These are phyloP conservation scores for Dacryopinax primogenitus DNA, from an alignment of 768 basidiomycete species.

Conservation along the genomic window DNA sequence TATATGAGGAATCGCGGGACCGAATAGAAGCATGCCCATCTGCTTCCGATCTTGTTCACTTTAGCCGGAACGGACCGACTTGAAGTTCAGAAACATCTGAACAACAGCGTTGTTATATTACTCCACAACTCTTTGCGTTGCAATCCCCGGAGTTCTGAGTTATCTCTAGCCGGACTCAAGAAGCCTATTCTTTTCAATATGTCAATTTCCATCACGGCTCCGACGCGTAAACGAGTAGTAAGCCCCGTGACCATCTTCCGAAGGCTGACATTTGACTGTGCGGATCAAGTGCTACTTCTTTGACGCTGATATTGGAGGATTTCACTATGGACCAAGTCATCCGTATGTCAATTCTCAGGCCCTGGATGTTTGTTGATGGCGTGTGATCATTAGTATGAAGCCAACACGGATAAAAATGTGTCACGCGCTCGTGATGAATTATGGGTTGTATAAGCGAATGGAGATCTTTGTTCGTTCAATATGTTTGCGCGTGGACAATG, in stretches of 20 bases:
- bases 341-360: slow-evolving; percentile 41
- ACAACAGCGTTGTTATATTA: background rate
- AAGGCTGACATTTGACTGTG: background rate
- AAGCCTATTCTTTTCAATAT: background rate
- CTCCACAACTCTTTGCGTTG: background rate
- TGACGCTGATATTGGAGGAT: slow-evolving; percentile 97
- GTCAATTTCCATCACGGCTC: background rate
- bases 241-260: background rate
- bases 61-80: no score
- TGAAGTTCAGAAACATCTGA: no score
- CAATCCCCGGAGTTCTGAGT: no score
- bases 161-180: no score
- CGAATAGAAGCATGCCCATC: background rate
- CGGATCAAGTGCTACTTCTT: slow-evolving; percentile 85
- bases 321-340: slow-evolving; percentile 97
- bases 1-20: background rate
- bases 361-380: slow-evolving; percentile 15
- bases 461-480: slow-evolving; percentile 81
- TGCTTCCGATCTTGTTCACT: no score
- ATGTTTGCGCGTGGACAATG: background rate
- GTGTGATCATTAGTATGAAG: slow-evolving; percentile 57
- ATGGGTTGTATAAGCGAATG: slow-evolving; percentile 98
- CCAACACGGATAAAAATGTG: slow-evolving; percentile 99
- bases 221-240: background rate
- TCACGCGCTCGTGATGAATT: slow-evolving; percentile 99